Base-by-base conservation (phyloP, 352 stramenopile genomes). In the Globisporangium spinosum region DNA sequence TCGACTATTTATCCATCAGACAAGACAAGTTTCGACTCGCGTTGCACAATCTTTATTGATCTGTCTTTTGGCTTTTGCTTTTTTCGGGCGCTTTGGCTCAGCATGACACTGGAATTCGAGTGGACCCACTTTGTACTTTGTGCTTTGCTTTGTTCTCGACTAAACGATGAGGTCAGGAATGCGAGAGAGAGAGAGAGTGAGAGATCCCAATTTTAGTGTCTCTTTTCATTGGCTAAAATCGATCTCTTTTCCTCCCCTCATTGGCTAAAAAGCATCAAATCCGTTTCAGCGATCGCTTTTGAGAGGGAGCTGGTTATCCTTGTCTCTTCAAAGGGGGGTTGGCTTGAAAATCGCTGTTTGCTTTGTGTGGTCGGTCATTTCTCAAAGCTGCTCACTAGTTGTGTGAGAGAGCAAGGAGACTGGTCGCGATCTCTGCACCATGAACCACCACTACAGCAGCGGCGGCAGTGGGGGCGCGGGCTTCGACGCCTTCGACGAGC, bases 401-500 rank as follows among this genome's bases (percentile, higher is more conserved):
- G 25, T 13, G 38, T 45, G 38, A 45, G 29, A 61, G 8, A 61
- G 29, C 3, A 13, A 20, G 13, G 22, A 27, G 49, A 55, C 17
- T 51, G 43, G 5, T 51, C 17, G 43, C 43, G 17, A 51, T 22
- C 43, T 45, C 12, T 45, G 38, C 5, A 60, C 7, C 27, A 65
- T 65, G 60, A 65, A 45, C 60, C 60, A 65, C 43, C 60, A 65
- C 60, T 35, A 65, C 40, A 35, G 29, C 58, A 40, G 58, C 57
- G n/a, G 35, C 45, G 29, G 43, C 2, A 9, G 40, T 38, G 32
- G n/a, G n/a, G n/a, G 32, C 32, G 53, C 47, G 27, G 70, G 73
- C 47, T 88, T 86, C 60, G 72, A 73, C 53, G 78, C 70, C 56
- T 85, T 83, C 69, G 78, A 83, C 60, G 78, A 73, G 38, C 54